These are phyloP conservation scores for Salvia rosmarinus DNA, from an alignment of 257 asterid species.

Conservation along the genomic window DNA sequence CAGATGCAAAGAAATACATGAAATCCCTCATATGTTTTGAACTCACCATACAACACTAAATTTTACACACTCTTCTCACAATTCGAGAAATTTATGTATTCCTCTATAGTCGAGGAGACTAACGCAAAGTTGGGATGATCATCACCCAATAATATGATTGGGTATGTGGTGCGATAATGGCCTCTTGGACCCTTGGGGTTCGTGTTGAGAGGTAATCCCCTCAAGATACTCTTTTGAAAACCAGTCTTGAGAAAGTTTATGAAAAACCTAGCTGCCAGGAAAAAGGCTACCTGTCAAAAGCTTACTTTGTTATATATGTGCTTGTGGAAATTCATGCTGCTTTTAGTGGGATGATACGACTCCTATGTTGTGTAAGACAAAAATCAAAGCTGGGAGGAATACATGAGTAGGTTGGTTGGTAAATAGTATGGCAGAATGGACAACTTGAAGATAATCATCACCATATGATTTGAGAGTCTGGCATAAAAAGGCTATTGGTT, in stretches of 20 bases:
- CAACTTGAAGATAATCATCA: slow-evolving; percentile 3
- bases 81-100: background rate
- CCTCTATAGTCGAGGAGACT: background rate
- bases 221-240: no score
- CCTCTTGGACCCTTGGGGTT: background rate
- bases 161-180: background rate
- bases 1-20: background rate
- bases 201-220: background rate
- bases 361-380: background rate
- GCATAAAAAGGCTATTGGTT: slow-evolving; percentile 9
- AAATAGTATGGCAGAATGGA: background rate
- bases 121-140: background rate
- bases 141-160: background rate
- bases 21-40: background rate
- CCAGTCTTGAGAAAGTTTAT: no score
- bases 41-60: background rate
- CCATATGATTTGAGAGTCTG: slow-evolving; percentile 1
- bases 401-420: background rate
- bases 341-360: background rate
- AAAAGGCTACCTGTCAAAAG: no score
- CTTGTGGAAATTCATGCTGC: background rate
- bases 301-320: background rate
- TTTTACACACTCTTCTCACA: background rate
- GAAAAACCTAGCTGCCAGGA: no score
- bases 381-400: background rate